Evolutionary conservation across 108 stramenopile genomes (phyloP).

Genomic region (Nannochloropsis oceanica): DNA sequence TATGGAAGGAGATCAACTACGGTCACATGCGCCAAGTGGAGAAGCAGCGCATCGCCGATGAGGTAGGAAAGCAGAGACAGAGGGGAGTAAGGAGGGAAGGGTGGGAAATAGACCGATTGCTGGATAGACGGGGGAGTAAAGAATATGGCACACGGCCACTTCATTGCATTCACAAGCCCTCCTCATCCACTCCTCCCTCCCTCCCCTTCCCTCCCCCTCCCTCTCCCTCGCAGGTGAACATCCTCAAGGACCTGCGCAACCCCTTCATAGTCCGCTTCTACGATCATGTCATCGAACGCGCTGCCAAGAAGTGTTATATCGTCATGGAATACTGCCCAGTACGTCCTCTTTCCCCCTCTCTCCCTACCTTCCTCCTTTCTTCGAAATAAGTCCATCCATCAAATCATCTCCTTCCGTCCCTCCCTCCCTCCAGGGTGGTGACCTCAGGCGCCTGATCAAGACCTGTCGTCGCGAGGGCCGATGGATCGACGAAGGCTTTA

Average conservation of each 20-base stretch:
- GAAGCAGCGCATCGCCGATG: conserved; percentile 42
- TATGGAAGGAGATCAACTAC: conserved; percentile 47
- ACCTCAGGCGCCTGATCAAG: conserved; percentile 29
- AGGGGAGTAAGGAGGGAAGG: no score
- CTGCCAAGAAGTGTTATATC: conserved; percentile 39
- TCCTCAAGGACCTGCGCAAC: conserved; percentile 44
- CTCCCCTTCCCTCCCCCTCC: no score
- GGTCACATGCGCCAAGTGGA: conserved; percentile 38
- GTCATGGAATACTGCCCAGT: conserved; percentile 47
- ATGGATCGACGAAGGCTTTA: conserved; percentile 35
- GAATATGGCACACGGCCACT: background rate
- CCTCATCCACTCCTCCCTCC: background rate
- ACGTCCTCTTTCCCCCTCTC: background rate
- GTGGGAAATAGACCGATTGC: no score
- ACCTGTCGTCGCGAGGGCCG: background rate
- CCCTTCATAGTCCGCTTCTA: conserved; percentile 51
- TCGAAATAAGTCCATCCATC: background rate
- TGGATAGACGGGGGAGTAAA: background rate
- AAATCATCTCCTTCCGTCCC: background rate
- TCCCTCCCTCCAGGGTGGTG: conserved; percentile 18
- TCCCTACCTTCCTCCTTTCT: background rate
- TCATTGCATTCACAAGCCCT: background rate
- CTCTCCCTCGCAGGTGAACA: conserved; percentile 30
- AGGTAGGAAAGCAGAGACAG: background rate
- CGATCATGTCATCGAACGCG: conserved; percentile 45